These are phyloP conservation scores for Colletotrichum tropicale DNA, from an alignment of 2,329 filamentous ascomycete species.

Conservation along the genomic window DNA sequence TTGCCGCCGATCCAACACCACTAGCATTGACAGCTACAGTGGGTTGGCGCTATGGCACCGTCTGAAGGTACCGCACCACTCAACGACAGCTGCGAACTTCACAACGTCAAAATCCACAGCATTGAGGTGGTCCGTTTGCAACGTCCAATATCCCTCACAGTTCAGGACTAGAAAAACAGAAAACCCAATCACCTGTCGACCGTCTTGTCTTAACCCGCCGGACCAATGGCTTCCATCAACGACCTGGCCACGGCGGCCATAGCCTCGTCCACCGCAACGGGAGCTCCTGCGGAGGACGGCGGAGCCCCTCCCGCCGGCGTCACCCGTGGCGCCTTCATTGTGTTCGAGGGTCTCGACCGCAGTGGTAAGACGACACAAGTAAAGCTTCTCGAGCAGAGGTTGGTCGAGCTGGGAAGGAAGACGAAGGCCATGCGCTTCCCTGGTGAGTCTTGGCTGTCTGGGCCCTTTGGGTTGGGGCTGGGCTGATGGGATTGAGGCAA, in stretches of 20 bases:
- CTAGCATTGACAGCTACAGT: background rate
- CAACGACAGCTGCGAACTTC: background rate
- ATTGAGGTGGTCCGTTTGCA: background rate
- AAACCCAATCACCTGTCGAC: background rate
- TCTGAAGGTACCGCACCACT: background rate
- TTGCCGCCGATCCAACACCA: background rate
- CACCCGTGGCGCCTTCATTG: slow-evolving; percentile 74
- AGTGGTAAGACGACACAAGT: slow-evolving; percentile 95
- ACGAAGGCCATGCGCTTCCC: slow-evolving; percentile 63
- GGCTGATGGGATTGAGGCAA: background rate
- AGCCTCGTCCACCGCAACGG: slow-evolving; percentile 37
- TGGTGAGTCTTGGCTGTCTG: slow-evolving; percentile 37
- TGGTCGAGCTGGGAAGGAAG: slow-evolving; percentile 51
- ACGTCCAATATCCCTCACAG: background rate
- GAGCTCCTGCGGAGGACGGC: background rate
- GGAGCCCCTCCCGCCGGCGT: slow-evolving; percentile 11
- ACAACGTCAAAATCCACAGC: background rate
- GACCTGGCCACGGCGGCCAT: slow-evolving; percentile 54
- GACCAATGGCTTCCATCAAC: slow-evolving; percentile 51
- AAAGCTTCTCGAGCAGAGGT: slow-evolving; percentile 64
- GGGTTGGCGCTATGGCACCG: background rate
- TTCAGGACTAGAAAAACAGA: background rate
- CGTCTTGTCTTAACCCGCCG: background rate
- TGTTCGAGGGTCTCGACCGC: slow-evolving; percentile 87
- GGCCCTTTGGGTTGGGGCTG: background rate